Base-by-base conservation (phyloP, 73 alveolate species). In the Paramecium bursaria region DNA sequence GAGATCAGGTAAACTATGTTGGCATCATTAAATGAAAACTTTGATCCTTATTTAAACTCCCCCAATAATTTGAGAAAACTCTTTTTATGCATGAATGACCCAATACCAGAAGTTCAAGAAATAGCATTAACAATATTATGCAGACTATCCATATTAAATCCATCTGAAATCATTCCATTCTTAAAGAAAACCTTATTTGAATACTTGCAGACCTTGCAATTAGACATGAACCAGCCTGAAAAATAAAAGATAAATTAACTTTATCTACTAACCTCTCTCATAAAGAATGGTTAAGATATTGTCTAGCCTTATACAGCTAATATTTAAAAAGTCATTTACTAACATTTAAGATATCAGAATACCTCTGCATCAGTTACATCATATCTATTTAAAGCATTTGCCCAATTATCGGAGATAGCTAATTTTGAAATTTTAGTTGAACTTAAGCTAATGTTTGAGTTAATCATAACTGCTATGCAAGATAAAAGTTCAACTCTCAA, bases 1-100 rank as follows among this genome's bases (percentile, higher is more conserved):
- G 88, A 94, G 29, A 92, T 92, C 33, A 67, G 97, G 19, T 76
- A 90, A 73, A 92, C 95, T 2, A 92, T 92, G 95, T 91, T 92
- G 26, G 88, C 91, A 55, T 85, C 88, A 54, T 57, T 92, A 35
- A 92, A 88, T 67, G 90, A 93, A 21, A 88, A 92, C 61, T 92
- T 92, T 73, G 97, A 92, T 76, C 88, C 92, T 7, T 92, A 86
- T 48, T 47, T 92, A 5, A 48, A 92, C 23, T 57, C 88, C 5
- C 88, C 91, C 29, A 91, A 92, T 21, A 90, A 92, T 73, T 46
- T 92, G 29, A 86, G 85, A 33, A 73, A 86, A 74, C 88, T 92
- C 19, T 92, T 92, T 75, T 87, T 87, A 33, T 92, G 95, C 46
- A 91, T 90, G 92, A 86, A 92, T 53, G 97, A 92, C 55, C 85